Percentiles rank a stretch among this genome's conserved stretches.
Conservation (phyloP, 331 rosid species). For the Malus hybrid region DNA sequence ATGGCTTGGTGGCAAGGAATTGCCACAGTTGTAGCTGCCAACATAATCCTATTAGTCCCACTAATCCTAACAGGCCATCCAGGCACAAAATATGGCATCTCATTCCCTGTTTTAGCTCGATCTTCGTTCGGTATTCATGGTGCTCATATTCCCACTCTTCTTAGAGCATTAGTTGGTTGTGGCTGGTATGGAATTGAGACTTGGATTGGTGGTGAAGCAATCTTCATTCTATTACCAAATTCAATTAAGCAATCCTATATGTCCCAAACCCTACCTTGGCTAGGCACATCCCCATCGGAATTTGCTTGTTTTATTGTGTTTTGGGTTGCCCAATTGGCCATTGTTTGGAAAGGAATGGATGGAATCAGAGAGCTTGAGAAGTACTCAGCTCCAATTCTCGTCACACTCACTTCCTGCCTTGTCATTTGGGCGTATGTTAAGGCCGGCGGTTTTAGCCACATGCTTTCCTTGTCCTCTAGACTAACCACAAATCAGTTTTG, state of each 20-base stretch:
- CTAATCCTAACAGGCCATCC: constrained; percentile 68
- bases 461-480: constrained; percentile 63
- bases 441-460: constrained; percentile 66
- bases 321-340: constrained; percentile 55
- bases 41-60: constrained; percentile 44
- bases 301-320: constrained; percentile 55
- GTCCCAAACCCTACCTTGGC: constrained; percentile 45
- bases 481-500: constrained; percentile 52
- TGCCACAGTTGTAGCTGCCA: constrained; percentile 65
- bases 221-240: constrained; percentile 60
- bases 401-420: constrained; percentile 43
- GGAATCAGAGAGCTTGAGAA: constrained; percentile 73
- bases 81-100: constrained; percentile 66
- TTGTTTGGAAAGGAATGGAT: constrained; percentile 80
- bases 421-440: constrained; percentile 60
- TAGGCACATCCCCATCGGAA: constrained; percentile 77
- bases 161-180: constrained; percentile 73
- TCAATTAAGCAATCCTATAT: constrained; percentile 30
- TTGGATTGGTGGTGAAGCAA: constrained; percentile 84
- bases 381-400: constrained; percentile 72
- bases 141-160: constrained; percentile 74
- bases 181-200: constrained; percentile 97
- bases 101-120: constrained; percentile 76
- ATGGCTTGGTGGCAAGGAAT: constrained; percentile 99
- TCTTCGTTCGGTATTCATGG: constrained; percentile 81